Conservation (phyloP, 176 grass and related monocot species). For the Zea mays region Zm-B73-REFERENCE-NAM-5.0 NC_050097.1:17180501-17181000, state of each 20-base stretch:
- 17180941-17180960: slow-evolving; percentile 1
- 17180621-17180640: not conserved
- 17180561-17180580: not conserved
- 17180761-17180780: slow-evolving; percentile 79
- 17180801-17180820: slow-evolving; percentile 73
- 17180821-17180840: slow-evolving; percentile 91
- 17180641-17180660: not conserved
- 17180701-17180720: slow-evolving; percentile 51
- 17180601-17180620: not conserved
- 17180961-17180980: slow-evolving; percentile 12
- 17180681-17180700: slow-evolving; percentile 76
- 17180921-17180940: not conserved
- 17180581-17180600: not conserved
- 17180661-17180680: not conserved
- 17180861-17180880: not conserved
- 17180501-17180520: not conserved
- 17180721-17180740: slow-evolving; percentile 36
- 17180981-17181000: not conserved
- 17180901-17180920: not conserved
- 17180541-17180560: not conserved
- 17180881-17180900: not conserved
- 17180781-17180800: slow-evolving; percentile 98
- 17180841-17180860: slow-evolving; percentile 49
- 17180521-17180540: slow-evolving; percentile 32
- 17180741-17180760: slow-evolving; percentile 53